These are phyloP conservation scores for Solanum bulbocastanum DNA, from an alignment of 257 asterid species.

Conservation along the genomic window DNA sequence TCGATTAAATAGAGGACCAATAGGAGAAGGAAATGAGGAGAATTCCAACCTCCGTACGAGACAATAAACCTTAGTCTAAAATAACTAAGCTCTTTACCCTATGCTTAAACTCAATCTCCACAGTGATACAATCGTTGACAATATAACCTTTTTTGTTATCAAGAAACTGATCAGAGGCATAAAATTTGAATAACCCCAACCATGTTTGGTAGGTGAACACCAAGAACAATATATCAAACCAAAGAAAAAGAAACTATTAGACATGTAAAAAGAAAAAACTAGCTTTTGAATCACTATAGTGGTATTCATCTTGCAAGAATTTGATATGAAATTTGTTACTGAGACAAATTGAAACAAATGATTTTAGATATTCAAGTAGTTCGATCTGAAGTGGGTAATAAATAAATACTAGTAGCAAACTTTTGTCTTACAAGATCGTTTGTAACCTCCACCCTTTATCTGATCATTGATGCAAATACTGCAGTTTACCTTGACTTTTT, in stretches of 20 bases:
- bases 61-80: too few relatives aligned
- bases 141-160: neutral
- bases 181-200: neutral
- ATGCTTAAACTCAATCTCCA: neutral
- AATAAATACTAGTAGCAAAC: neutral
- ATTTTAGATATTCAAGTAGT: neutral
- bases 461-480: neutral
- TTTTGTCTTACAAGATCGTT: neutral
- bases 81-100: neutral
- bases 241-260: neutral
- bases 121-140: neutral
- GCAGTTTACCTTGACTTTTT: neutral
- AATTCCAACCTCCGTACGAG: too few relatives aligned
- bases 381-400: neutral
- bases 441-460: neutral
- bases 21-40: too few relatives aligned
- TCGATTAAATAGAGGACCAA: too few relatives aligned
- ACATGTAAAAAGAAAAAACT: neutral
- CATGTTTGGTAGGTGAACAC: neutral
- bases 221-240: neutral
- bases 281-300: neutral
- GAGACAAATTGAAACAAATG: neutral
- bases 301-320: neutral
- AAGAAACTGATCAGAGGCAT: neutral
- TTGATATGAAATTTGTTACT: neutral